Base-by-base conservation (phyloP, 768 basidiomycete genomes). In the Cyclocybe cylindracea region DNA sequence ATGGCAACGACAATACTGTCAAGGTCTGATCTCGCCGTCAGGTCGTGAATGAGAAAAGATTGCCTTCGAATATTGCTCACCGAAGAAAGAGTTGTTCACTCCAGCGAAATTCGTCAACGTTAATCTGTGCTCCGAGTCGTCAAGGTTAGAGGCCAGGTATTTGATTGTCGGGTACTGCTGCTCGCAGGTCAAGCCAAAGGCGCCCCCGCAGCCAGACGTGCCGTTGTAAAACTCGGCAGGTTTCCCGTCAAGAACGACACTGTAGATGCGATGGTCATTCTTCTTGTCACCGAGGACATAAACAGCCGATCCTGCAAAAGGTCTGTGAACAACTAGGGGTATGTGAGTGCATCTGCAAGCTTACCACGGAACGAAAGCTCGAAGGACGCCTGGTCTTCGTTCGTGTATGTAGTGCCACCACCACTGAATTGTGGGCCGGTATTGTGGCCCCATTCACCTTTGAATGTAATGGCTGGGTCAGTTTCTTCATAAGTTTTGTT, bases 261-360 rank as follows among this genome's bases (percentile, higher is more conserved):
- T 68, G 60, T 76, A 80, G 7, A 71, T 57, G 0, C 79, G 69
- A 51, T 80, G 78, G 57, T 79, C 74, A 48, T 77, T 77, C 58
- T 75, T 77, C 58, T 77, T 78, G 63, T 79, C 78, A 2, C 79
- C 78, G 36, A 76, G 70, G 10, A 78, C 66, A 48, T 75, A 77
- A 24, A 78, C 60, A 1, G 75, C 72, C 16, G 76, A 76, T 37
- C 74, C 77, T 77, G 53, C 3, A 46, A 18, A 32, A 8, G 14
- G 11, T 38, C 36, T 31, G 44, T 36, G 29, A 38, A 13, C 24
- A 18, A 7, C 37, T 44, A 2, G 44, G 11, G 10, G 36, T 43
- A 10, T 36, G 9, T 4, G 39, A n/a, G 33, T 10, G 38, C 29
- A 10, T 31, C 4, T 5, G n/a, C 10, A 33, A 19, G 48, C 63